Conservation (phyloP, 2,329 filamentous ascomycete species). For the Emericellopsis cladophorae region DNA sequence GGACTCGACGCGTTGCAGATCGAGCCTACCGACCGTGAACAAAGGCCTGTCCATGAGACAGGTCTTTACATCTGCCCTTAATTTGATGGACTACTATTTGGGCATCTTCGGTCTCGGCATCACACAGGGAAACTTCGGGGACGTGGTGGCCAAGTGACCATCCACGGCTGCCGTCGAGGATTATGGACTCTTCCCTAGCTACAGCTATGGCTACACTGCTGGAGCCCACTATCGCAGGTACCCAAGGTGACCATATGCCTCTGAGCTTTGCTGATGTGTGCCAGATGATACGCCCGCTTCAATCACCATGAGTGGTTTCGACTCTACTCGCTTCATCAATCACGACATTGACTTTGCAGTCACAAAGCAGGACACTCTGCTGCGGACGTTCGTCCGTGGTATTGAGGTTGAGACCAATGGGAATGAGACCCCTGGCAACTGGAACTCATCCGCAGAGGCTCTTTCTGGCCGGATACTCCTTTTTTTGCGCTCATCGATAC, state of each 20-base stretch:
- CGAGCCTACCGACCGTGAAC: conserved; percentile 16
- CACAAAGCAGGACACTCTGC: conserved; percentile 39
- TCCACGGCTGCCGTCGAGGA: conserved; percentile 45
- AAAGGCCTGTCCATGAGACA: conserved; percentile 26
- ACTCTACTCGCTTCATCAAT: conserved; percentile 44
- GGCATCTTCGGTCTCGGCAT: conserved; percentile 46
- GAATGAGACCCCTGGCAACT: conserved; percentile 1
- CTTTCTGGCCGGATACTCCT: conserved; percentile 33
- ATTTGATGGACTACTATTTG: conserved; percentile 40
- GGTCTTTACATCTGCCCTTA: conserved; percentile 37
- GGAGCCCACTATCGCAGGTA: conserved; percentile 57
- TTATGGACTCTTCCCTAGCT: conserved; percentile 50
- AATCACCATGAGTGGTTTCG: conserved; percentile 60
- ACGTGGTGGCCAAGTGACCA: conserved; percentile 34
- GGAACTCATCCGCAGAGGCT: conserved; percentile 4
- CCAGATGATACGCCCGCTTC: conserved; percentile 32
- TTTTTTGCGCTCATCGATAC: conserved; percentile 47
- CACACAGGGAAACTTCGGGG: conserved; percentile 37
- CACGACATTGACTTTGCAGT: conserved; percentile 49
- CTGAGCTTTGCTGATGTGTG: conserved; percentile 4
- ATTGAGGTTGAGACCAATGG: conserved; percentile 27
- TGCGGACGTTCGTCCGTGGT: conserved; percentile 47
- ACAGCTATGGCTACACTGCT: conserved; percentile 65
- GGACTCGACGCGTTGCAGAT: conserved; percentile 37
- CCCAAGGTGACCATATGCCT: background rate